Evolutionary conservation across 805 yeast genomes (phyloP).

Genomic region (Vanderwaltozyma verrucispora): DNA sequence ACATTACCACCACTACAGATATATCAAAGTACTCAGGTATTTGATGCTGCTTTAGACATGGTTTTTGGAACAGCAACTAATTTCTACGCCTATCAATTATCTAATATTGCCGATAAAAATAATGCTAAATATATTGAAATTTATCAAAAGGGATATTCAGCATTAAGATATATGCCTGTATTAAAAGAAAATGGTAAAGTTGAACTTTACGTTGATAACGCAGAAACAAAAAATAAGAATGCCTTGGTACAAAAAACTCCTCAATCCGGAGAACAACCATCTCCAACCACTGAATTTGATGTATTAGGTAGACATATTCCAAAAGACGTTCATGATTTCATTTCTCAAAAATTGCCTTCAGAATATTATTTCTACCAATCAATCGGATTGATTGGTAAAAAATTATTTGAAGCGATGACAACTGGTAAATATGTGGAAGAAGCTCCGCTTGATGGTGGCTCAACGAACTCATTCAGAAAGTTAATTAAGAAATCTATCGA

Average conservation of each 20-base stretch:
- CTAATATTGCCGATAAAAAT: slow-evolving; percentile 30
- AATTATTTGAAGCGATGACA: slow-evolving; percentile 54
- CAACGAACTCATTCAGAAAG: slow-evolving; percentile 45
- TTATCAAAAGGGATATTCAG: slow-evolving; percentile 59
- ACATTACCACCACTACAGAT: slow-evolving; percentile 41
- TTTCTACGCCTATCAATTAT: slow-evolving; percentile 39
- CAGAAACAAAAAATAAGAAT: background rate
- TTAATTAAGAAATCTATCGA: slow-evolving; percentile 40
- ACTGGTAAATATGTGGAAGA: slow-evolving; percentile 53
- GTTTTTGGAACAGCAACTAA: slow-evolving; percentile 33
- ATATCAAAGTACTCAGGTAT: slow-evolving; percentile 23
- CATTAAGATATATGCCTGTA: slow-evolving; percentile 65
- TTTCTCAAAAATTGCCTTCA: slow-evolving; percentile 78
- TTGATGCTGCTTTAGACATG: slow-evolving; percentile 32
- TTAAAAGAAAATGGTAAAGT: slow-evolving; percentile 59
- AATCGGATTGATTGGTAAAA: slow-evolving; percentile 51
- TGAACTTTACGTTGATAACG: slow-evolving; percentile 41
- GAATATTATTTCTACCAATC: slow-evolving; percentile 77
- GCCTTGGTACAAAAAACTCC: background rate
- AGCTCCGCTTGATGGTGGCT: slow-evolving; percentile 56
- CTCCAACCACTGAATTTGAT: background rate
- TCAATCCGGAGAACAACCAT: background rate
- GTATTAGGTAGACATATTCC: slow-evolving; percentile 36
- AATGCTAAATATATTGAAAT: slow-evolving; percentile 31
- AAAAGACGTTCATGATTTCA: slow-evolving; percentile 66